Percentiles rank a stretch among this genome's conserved stretches.
Conservation (phyloP, 192 early-diverging fungal genomes). For the Coemansia sp. region DNA sequence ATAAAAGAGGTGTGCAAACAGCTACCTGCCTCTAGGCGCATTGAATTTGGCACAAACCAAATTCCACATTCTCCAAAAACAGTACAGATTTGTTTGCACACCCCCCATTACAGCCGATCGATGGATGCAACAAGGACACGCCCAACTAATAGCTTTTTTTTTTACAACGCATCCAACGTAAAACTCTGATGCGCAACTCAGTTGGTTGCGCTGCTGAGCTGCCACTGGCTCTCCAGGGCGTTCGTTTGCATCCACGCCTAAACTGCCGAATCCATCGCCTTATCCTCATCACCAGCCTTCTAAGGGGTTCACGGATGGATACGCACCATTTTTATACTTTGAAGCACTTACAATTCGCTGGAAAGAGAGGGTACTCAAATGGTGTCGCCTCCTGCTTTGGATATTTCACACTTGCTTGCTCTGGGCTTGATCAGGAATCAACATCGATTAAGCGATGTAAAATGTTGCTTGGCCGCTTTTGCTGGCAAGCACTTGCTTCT, state of each 20-base stretch:
- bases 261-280: conserved; percentile 16
- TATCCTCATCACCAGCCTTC: background rate
- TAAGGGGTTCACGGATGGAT: conserved; percentile 22
- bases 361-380: conserved; percentile 10
- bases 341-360: conserved; percentile 15
- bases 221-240: background rate
- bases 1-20: too few relatives aligned
- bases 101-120: background rate
- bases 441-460: background rate
- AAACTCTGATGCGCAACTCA: background rate
- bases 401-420: background rate
- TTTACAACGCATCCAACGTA: background rate
- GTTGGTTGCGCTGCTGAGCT: background rate
- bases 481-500: background rate
- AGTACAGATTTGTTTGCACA: background rate
- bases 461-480: background rate
- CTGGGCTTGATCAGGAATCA: background rate
- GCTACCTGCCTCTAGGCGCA: background rate
- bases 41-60: background rate
- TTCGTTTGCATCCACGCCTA: background rate
- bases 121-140: background rate
- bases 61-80: background rate
- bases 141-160: background rate
- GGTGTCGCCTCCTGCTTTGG: background rate
- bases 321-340: conserved; percentile 46